Evolutionary conservation across 1,139 yeast genomes (phyloP).

Genomic region (Nakaseomyces glabratus): DNA sequence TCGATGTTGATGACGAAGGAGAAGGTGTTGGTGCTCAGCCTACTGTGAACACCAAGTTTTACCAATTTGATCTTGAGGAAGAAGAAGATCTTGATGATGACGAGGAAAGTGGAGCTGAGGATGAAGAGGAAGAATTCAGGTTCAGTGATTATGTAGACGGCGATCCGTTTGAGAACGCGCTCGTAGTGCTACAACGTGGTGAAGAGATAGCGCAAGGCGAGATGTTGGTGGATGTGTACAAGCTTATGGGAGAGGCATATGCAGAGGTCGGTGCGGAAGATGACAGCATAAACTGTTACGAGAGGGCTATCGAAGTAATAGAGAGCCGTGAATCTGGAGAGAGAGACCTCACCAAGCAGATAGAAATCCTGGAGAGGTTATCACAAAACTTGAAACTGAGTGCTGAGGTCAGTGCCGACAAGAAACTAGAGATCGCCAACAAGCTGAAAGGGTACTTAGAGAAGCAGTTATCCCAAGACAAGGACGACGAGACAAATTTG

Average conservation of each 20-base stretch:
- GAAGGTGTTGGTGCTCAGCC: conserved; percentile 23
- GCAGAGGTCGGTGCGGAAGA: conserved; percentile 58
- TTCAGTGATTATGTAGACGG: conserved; percentile 25
- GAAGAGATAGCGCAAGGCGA: conserved; percentile 12
- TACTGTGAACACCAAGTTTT: conserved; percentile 34
- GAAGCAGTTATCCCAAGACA: conserved; percentile 37
- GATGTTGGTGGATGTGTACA: conserved; percentile 8
- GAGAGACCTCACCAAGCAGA: conserved; percentile 3
- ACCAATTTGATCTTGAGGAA: conserved; percentile 50
- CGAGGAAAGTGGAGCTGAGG: conserved; percentile 29
- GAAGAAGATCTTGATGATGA: conserved; percentile 32
- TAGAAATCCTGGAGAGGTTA: conserved; percentile 1
- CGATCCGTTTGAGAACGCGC: conserved; percentile 2
- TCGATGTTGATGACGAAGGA: conserved; percentile 16
- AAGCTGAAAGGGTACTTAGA: conserved; percentile 19
- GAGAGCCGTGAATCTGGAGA: background rate
- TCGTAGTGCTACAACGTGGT: conserved; percentile 4
- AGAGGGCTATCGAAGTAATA: conserved; percentile 2
- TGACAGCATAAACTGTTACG: conserved; percentile 34
- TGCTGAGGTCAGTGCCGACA: conserved; percentile 1
- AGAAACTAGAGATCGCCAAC: conserved; percentile 4
- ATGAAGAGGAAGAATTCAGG: conserved; percentile 31
- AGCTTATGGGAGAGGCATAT: conserved; percentile 21
- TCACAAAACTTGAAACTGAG: conserved; percentile 5
- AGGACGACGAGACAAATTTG: conserved; percentile 2